A percentile compares a stretch with the other conserved stretches of the same genome.
These are phyloP conservation scores for Fragaria iinumae DNA, from an alignment of 306 rosid genomes.

Conservation along the genomic window DNA sequence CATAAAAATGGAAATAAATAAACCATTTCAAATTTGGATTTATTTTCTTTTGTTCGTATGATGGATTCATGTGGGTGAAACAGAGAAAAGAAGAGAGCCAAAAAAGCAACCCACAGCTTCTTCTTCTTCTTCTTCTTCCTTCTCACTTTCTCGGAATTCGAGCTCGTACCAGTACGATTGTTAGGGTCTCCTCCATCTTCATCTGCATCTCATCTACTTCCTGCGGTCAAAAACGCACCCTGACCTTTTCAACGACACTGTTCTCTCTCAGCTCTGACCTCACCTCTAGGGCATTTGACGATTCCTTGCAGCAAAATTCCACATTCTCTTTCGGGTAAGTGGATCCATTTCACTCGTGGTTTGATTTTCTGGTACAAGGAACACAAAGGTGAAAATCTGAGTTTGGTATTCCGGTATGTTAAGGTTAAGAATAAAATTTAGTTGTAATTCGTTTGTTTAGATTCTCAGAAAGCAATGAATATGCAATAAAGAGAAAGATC, in stretches of 20 bases:
- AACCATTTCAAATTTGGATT: too few relatives aligned
- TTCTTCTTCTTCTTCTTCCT: conserved; percentile 42
- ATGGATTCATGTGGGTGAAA: conserved; percentile 29
- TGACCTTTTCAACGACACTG: conserved; percentile 15
- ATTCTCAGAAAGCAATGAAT: conserved; percentile 12
- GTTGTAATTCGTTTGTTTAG: background rate
- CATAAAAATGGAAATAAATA: conserved; percentile 27
- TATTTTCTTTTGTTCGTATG: background rate
- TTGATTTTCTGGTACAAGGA: background rate
- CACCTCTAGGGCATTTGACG: conserved; percentile 7
- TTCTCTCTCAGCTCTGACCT: conserved; percentile 5
- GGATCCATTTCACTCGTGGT: conserved; percentile 32
- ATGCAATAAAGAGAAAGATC: conserved; percentile 16
- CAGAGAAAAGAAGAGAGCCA: conserved; percentile 32
- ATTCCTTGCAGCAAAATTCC: conserved; percentile 20
- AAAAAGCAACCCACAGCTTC: conserved; percentile 51
- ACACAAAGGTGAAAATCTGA: background rate
- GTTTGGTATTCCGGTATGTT: background rate
- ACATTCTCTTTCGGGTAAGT: conserved; percentile 45
- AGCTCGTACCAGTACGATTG: conserved; percentile 26
- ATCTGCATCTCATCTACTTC: conserved; percentile 32
- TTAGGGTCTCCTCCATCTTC: conserved; percentile 16
- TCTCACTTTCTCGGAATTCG: conserved; percentile 46
- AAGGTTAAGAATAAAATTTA: conserved; percentile 7
- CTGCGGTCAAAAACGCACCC: conserved; percentile 19